Percentiles rank a stretch among this genome's conserved stretches.
Evolutionary conservation across 2,329 filamentous ascomycete species (phyloP).

Genomic region (Huntiella omanensis): DNA sequence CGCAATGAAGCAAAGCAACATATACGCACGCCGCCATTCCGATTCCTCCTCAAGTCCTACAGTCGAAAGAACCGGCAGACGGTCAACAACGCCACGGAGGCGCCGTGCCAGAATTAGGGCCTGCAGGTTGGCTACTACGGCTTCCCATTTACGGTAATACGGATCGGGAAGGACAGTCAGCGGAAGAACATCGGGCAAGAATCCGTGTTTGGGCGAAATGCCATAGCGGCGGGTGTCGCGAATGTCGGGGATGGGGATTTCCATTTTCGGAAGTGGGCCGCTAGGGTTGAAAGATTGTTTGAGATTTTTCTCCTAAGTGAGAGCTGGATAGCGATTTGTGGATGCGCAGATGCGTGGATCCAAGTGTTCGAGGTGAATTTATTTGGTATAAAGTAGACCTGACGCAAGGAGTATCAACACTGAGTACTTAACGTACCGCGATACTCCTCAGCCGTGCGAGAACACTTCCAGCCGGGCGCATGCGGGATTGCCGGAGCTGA

Average conservation of each 20-base stretch:
- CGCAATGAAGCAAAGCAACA: constrained; percentile 72
- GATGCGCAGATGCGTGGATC: not conserved
- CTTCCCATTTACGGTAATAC: constrained; percentile 93
- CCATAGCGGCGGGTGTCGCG: constrained; percentile 46
- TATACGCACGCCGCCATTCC: constrained; percentile 90
- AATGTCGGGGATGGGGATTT: constrained; percentile 41
- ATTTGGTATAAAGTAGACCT: constrained; percentile 22
- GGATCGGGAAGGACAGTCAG: constrained; percentile 65
- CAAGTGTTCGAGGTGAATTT: constrained; percentile 8
- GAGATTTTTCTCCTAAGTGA: not conserved
- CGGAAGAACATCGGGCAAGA: constrained; percentile 67
- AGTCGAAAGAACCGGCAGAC: constrained; percentile 68
- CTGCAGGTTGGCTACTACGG: constrained; percentile 69
- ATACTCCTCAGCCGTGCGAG: constrained; percentile 42
- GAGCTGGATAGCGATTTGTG: not conserved
- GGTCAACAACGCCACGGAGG: constrained; percentile 60
- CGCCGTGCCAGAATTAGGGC: constrained; percentile 69
- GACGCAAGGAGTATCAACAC: constrained; percentile 48
- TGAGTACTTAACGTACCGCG: constrained; percentile 23
- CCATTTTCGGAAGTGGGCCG: constrained; percentile 21
- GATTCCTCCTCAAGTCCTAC: constrained; percentile 61
- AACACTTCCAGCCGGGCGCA: constrained; percentile 11
- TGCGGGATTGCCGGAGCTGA: constrained; percentile 2
- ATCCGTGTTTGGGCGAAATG: constrained; percentile 61
- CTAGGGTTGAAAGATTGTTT: not conserved